Base-by-base conservation (phyloP, 148 eudicot species). In the Heliamphora exappendiculata region DNA sequence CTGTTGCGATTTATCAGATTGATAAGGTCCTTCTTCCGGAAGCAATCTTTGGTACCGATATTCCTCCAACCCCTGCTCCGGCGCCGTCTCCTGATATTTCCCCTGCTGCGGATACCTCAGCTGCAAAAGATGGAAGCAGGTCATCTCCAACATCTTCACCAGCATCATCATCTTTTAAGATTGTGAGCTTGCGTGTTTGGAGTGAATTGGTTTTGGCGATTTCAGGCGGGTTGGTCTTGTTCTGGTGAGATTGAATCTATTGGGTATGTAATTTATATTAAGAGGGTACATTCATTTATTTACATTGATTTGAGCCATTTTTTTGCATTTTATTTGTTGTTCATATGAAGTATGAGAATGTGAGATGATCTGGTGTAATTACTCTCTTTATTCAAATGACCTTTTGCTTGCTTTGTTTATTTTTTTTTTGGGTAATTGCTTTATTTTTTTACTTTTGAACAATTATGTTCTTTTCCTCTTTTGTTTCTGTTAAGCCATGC, bases 21-120 rank as follows among this genome's bases (percentile, higher is more conserved):
- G 84, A 88, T 41, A 88, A 84, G 71, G 96, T 94, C 42, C 88
- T 94, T 8, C 92, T 94, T n/a, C 98, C 98, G 0, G 93, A 82
- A 72, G 91, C 92, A 1, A 92, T 94, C 70, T 94, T 89, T 22
- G 98, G 98, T 26, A 91, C 91, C 0, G 96, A 94, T 39, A 90
- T 94, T 9, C 98, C 98, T 7, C 98, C 98, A 8, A 81, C 73
- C 20, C 86, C 98, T 0, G 93, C 97, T 22, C 98, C 98, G 2
- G 97, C 93, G 0, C 98, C 98, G 0, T 89, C 90, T 8, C 93
- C 95, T 0, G 90, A 83, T 5, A 63, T 63, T 19, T 74, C 87
- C 6, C 87, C 91, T 5, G 73, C 82, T 17, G 91, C 91, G 2
- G 97, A 88, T 79, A 54, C 91, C 13, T 89, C 85, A 1, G 66